Base-by-base conservation (phyloP, 352 stramenopile genomes). In the Plasmopara viticola region DNA sequence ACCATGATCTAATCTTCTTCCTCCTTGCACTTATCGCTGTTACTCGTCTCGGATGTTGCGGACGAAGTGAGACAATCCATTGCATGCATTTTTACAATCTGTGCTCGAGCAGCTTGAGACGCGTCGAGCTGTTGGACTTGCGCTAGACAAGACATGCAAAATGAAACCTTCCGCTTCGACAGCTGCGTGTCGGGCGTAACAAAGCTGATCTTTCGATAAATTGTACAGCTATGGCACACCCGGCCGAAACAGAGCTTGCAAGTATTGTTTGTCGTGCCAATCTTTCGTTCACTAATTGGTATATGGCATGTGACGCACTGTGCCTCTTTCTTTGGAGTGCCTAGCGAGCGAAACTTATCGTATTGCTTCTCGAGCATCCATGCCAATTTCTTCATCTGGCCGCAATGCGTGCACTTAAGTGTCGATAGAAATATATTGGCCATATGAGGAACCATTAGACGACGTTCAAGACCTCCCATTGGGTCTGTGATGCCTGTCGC, bases 171-270 rank as follows among this genome's bases (percentile, higher is more conserved):
- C 42, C 59, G 38, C 40, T 56, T 59, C 2, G 30, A 12, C 5
- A 72, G 48, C 31, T 55, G 35, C 45, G 50, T 44, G 34, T 72
- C 62, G 0, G 63, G 49, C 40, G 66, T 58, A 5, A 72, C 54
- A 43, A 72, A 72, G 55, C 56, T 72, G 40, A 75, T 48, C 33
- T 70, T 69, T 47, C 72, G 64, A n/a, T 58, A 44, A 28, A 68
- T 58, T 42, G 60, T 25, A 25, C 20, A 25, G 20, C 20, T 25
- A 25, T 25, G 20, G 20, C 20, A 25, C 20, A 25, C 20, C 1
- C 3, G 20, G 20, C 20, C 20, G 3, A 25, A 25, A 25, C 20
- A 25, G 20, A 25, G 20, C 3, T 25, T 25, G 20, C 20, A 25
- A 1, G 20, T 25, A 25, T 25, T 25, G 20, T 25, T 25, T 25